phyloP scores from a whole-genome alignment of 495 filamentous ascomycete species.

The Durotheca rogersii region DNA sequence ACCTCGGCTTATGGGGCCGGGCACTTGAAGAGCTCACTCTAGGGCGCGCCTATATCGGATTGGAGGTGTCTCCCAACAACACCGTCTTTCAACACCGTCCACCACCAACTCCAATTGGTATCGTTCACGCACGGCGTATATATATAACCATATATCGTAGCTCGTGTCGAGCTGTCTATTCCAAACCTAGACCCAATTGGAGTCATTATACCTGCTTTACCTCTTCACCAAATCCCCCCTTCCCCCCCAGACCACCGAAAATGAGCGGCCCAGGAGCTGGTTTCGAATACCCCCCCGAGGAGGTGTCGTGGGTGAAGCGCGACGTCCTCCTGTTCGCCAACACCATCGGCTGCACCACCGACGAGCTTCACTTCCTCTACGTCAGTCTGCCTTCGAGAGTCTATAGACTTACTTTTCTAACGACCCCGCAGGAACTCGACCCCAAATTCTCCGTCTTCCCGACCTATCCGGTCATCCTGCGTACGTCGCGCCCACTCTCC shows the following conservation, averaged over 20 bases:
- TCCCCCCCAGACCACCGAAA: constrained; percentile 5
- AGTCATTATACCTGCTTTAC: too few species aligned
- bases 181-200: too few species aligned
- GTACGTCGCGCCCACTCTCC: constrained; percentile 44
- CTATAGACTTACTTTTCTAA: constrained; percentile 9
- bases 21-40: background rate
- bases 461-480: constrained; percentile 80
- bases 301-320: constrained; percentile 82
- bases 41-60: background rate
- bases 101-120: too few species aligned
- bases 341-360: constrained; percentile 77
- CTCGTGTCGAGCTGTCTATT: too few species aligned
- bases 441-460: constrained; percentile 82
- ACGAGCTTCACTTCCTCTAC: constrained; percentile 90
- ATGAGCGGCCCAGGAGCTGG: constrained; percentile 68
- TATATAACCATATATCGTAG: too few species aligned
- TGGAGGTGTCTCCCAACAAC: too few species aligned
- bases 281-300: constrained; percentile 70
- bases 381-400: constrained; percentile 48
- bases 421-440: constrained; percentile 66
- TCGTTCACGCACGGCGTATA: too few species aligned
- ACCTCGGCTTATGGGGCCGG: constrained; percentile 18
- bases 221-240: constrained; percentile 1
- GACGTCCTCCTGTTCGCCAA: constrained; percentile 85
- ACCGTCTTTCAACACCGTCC: too few species aligned